Evolutionary conservation across 495 filamentous ascomycete species (phyloP), one percentile per base, ranked within the genome.

Genomic region (Gamarada debralockiae): DNA sequence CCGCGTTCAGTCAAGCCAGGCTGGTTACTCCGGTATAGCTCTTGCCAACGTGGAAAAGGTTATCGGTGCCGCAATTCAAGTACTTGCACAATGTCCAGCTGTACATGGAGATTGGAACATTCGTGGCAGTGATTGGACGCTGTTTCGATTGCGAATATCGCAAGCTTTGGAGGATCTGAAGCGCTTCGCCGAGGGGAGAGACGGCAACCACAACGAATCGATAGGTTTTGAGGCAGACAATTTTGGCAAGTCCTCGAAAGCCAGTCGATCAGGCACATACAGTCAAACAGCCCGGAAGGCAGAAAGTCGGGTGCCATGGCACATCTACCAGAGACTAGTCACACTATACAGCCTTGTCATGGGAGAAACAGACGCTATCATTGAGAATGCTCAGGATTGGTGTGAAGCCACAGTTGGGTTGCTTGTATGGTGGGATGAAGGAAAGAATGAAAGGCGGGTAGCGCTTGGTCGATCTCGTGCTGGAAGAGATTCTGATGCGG

Each of bases 371-470:
- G 70, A 76, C 9, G 82, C 88, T 12, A 88, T 95, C 55, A 71
- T 91, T 31, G 75, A 78, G 27, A 70, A 77, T 41, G 74, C 89
- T 9, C 77, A 87, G 58, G 89, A 93, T 65, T 97, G 90, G 91
- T 76, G 90, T 40, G 92, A 97, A 67, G 90, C 89, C 0, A 85
- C 86, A 1, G 67, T 95, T 43, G 85, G 82, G 3, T 67, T 95
- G 40, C 85, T 89, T 9, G 82, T 84, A 0, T 96, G 91, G 91
- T 95, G 90, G 89, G 83, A 90, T 65, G 87, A 91, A 31, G 79
- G 87, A 14, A 82, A 84, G 47, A 76, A 84, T 15, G 72, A 75
- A 24, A 57, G 62, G 53, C 56, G 60, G 23, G 56, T 63, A 48
- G 50, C 63, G 12, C 44, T 74, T 13, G 71, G 71, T 21, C 62